Evolutionary conservation across 1,139 yeast genomes (phyloP).

Genomic region (Arxiozyma slooffiae): DNA sequence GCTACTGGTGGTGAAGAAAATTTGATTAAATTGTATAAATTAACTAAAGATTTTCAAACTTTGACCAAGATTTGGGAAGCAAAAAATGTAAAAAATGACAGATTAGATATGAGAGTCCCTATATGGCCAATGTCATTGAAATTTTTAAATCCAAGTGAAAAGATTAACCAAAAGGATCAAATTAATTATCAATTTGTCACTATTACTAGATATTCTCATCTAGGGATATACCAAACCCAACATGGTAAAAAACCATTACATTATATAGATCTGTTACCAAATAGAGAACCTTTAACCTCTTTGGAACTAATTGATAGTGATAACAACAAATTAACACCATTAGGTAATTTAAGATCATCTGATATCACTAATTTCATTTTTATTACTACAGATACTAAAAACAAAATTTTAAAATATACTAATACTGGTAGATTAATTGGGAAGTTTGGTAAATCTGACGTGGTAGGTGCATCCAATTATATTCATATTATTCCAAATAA

Average conservation of each 20-base stretch:
- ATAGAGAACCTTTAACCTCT: slow-evolving; percentile 26
- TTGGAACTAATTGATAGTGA: slow-evolving; percentile 12
- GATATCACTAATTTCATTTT: slow-evolving; percentile 15
- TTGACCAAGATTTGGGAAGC: slow-evolving; percentile 40
- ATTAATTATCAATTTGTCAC: slow-evolving; percentile 40
- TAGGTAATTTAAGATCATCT: slow-evolving; percentile 16
- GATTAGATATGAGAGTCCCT: slow-evolving; percentile 56
- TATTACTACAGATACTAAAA: slow-evolving; percentile 25
- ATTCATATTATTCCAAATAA: slow-evolving; percentile 19
- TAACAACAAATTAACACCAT: slow-evolving; percentile 9
- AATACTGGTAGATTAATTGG: slow-evolving; percentile 36
- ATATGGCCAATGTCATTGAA: slow-evolving; percentile 39
- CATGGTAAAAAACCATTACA: slow-evolving; percentile 50
- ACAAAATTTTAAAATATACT: slow-evolving; percentile 42
- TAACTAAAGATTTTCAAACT: slow-evolving; percentile 26
- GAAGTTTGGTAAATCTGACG: slow-evolving; percentile 36
- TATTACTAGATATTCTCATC: slow-evolving; percentile 39
- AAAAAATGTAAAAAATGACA: slow-evolving; percentile 60
- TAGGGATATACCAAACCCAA: slow-evolving; percentile 51
- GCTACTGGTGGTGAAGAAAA: slow-evolving; percentile 73
- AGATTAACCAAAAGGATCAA: slow-evolving; percentile 20
- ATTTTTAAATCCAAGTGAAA: slow-evolving; percentile 35
- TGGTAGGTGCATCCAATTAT: slow-evolving; percentile 37
- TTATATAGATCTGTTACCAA: slow-evolving; percentile 31
- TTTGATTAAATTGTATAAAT: slow-evolving; percentile 44